Conservation (phyloP, 2,329 filamentous ascomycete species). For the Fonsecaea pedrosoi region DNA sequence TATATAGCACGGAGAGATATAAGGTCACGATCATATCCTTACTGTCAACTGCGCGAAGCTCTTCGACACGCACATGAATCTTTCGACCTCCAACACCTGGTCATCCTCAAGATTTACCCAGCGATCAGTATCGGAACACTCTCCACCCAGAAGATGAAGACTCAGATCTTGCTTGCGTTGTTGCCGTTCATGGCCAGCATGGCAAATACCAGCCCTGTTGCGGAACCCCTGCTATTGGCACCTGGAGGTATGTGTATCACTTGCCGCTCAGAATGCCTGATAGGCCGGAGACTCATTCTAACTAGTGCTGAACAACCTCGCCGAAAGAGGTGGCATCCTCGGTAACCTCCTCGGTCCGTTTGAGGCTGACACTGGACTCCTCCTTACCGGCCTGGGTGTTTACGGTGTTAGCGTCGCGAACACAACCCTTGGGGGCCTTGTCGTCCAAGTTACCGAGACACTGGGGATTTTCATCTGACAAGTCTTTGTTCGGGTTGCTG, state of each 20-base stretch:
- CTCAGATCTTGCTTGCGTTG: neutral
- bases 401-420: neutral
- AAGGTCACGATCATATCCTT: neutral
- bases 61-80: neutral
- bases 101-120: neutral
- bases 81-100: neutral
- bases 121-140: neutral
- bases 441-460: neutral
- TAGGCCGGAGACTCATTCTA: neutral
- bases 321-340: neutral
- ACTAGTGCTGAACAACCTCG: neutral
- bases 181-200: neutral
- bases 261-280: neutral
- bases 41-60: neutral
- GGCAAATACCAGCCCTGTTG: neutral
- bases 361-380: neutral
- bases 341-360: neutral
- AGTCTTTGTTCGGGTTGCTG: neutral
- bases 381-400: neutral
- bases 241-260: neutral
- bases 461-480: neutral
- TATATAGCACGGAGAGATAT: neutral
- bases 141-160: neutral
- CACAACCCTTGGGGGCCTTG: neutral
- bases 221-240: neutral